phyloP scores from a whole-genome alignment of 1,284 basidiomycete species.

The Ceratobasidium papillatum region DNA sequence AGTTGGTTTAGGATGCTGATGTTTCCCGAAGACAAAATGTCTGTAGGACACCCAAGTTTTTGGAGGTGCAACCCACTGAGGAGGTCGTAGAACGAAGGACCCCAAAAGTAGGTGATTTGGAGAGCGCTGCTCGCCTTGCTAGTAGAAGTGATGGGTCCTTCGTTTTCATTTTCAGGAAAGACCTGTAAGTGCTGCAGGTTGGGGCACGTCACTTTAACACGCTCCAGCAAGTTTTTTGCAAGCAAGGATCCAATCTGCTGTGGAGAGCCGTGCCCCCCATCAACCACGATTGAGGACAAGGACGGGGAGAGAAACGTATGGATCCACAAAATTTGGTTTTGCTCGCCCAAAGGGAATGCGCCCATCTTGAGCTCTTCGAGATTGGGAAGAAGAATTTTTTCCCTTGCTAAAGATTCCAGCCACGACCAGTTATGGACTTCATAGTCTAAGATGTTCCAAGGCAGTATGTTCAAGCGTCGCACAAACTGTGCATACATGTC shows the following conservation, averaged over 20 bases:
- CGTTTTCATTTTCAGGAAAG: not conserved
- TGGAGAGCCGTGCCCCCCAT: not conserved
- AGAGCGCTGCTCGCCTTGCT: not conserved
- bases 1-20: not conserved
- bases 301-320: constrained; percentile 1
- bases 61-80: not conserved
- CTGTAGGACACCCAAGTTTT: not conserved
- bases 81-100: not conserved
- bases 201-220: not conserved
- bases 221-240: not conserved
- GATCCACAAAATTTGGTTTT: not conserved
- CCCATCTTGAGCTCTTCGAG: not conserved
- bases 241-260: not conserved
- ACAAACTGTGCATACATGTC: constrained; percentile 1
- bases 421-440: not conserved
- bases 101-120: not conserved
- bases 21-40: not conserved
- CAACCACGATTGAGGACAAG: not conserved
- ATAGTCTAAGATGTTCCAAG: not conserved
- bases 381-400: not conserved
- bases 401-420: not conserved
- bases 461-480: not conserved
- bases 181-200: not conserved
- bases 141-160: not conserved
- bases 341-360: too few species aligned